Evolutionary conservation across 257 asterid species (phyloP).

Genomic region (Paulownia fortunei): DNA sequence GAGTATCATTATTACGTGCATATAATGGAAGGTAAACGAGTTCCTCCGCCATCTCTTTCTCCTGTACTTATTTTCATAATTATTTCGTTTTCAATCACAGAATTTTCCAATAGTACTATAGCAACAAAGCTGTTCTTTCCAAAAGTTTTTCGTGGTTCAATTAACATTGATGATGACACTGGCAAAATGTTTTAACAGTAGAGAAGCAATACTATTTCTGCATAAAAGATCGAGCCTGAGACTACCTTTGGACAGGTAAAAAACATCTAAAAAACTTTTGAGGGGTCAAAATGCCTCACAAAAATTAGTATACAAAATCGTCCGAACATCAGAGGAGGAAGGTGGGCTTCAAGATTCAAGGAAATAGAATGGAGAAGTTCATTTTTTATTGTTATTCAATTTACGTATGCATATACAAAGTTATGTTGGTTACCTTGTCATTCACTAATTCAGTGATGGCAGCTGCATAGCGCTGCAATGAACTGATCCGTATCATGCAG

Average conservation of each 20-base stretch:
- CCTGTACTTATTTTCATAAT: background rate
- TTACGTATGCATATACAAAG: background rate
- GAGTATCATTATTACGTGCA: background rate
- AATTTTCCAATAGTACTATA: background rate
- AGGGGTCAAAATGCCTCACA: no score
- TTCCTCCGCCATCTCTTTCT: background rate
- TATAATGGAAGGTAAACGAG: background rate
- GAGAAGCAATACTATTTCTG: background rate
- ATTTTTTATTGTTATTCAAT: background rate
- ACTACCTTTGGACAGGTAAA: background rate
- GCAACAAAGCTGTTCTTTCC: background rate
- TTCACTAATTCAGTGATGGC: slow-evolving; percentile 72
- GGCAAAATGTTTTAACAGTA: background rate
- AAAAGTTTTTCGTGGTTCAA: background rate
- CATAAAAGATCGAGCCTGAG: background rate
- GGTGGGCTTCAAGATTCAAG: no score
- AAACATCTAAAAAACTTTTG: background rate
- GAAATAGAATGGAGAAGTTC: no score
- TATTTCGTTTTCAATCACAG: background rate
- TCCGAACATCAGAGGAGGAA: no score
- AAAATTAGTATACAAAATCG: no score
- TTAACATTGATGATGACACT: background rate
- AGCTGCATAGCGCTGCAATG: slow-evolving; percentile 69
- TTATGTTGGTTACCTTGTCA: slow-evolving; percentile 63
- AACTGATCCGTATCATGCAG: slow-evolving; percentile 71